A percentile compares a stretch with the other conserved stretches of the same genome.
phyloP scores from a whole-genome alignment of 169 alveolate genomes.

The Eimeria maxima region DNA sequence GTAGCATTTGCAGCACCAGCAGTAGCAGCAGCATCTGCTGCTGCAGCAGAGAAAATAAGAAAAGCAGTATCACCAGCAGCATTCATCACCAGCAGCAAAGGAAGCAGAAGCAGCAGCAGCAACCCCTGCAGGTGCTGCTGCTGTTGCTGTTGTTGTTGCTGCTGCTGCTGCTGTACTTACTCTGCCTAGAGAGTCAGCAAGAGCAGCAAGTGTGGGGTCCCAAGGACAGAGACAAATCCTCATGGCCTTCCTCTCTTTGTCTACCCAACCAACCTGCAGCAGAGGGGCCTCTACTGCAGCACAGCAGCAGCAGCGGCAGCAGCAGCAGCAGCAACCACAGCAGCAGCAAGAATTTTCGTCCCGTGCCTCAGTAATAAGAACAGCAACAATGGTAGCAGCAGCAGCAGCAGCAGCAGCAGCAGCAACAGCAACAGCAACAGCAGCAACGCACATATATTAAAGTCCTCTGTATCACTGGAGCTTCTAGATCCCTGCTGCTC shows the following conservation, averaged over 20 bases:
- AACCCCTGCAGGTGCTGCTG: not conserved
- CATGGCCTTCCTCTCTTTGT: too few species aligned
- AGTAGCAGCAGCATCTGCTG: constrained; percentile 47
- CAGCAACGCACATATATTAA: not conserved
- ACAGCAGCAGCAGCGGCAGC: constrained; percentile 49
- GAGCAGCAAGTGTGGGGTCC: too few species aligned
- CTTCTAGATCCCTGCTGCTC: not conserved
- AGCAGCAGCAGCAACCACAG: constrained; percentile 1
- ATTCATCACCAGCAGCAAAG: not conserved
- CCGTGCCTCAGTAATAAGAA: too few species aligned
- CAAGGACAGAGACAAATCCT: too few species aligned
- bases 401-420: too few species aligned
- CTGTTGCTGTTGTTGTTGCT: not conserved
- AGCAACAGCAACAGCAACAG: not conserved
- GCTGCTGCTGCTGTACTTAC: constrained; percentile 40
- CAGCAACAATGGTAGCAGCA: not conserved
- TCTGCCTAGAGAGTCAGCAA: constrained; percentile 9
- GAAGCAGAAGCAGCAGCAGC: not conserved
- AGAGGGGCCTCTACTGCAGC: constrained; percentile 30
- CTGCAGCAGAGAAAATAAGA: constrained; percentile 38
- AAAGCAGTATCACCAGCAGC: not conserved
- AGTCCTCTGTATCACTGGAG: too few species aligned
- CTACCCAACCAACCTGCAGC: too few species aligned
- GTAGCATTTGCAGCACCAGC: constrained; percentile 59
- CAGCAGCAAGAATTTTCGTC: not conserved